Base-by-base conservation (phyloP, 345 rosid species). In the Euclidium syriacum region DNA sequence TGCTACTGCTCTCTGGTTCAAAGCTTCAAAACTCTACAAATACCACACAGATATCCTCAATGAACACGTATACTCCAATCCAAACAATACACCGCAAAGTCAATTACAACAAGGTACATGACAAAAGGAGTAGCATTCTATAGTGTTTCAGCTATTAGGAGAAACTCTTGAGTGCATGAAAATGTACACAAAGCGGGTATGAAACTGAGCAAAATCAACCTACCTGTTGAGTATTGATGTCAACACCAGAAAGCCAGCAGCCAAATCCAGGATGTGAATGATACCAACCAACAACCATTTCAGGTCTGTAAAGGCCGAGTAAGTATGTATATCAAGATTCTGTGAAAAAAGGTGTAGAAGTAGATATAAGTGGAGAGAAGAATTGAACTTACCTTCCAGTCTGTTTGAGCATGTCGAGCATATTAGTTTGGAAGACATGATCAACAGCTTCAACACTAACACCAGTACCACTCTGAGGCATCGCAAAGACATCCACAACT, bases 201-300 rank as follows among this genome's bases (percentile, higher is more conserved):
- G 7, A 5, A 50, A 53, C 11, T 17, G 30, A 34, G 12, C 0
- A 38, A 47, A 48, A 15, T 40, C 4, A 10, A 53, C n/a, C 7
- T 33, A 89, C 99, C 97, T 90, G 97, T 70, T 94, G 99, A 0
- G 99, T 90, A 66, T 90, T 94, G 69, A 94, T 90, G 81, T 94
- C 99, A 38, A 94, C 99, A 0, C 99, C 99, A 47, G 99, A 94
- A 25, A 94, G 96, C 99, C 99, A 94, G 76, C 97, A 94, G 16
- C 99, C 99, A 74, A 94, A 94, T 73, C 99, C 99, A 70, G 97
- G 99, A 80, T 94, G 99, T 0, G 99, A 90, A 68, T 94, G 99
- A 79, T 90, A 94, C 99, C 99, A 94, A 2, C 97, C 99, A 25
- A 94, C 99, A 49, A 94, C 99, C 99, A 94, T 94, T 72, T 94